Conservation (phyloP, 2,329 filamentous ascomycete genomes). For the Penicillium frequentans region DNA sequence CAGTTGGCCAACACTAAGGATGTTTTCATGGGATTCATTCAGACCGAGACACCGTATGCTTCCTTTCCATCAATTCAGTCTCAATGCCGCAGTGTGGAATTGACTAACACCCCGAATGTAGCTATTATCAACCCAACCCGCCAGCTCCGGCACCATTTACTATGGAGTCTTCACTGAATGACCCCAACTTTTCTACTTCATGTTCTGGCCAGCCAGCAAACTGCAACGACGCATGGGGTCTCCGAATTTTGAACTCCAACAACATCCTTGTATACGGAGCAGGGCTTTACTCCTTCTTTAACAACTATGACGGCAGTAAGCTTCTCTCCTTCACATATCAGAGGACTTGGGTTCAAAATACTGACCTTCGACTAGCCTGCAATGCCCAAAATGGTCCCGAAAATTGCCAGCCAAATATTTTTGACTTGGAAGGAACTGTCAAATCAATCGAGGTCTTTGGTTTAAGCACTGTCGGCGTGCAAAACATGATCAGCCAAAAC, state of each 20-base stretch:
- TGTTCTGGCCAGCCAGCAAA: not conserved
- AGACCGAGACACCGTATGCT: conserved; percentile 56
- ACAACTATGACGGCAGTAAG: not conserved
- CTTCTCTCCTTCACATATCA: not conserved
- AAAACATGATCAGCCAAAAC: not conserved
- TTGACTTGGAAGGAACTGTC: not conserved
- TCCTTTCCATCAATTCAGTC: not conserved
- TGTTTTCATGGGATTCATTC: conserved; percentile 46
- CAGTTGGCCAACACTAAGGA: conserved; percentile 52
- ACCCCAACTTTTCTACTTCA: not conserved
- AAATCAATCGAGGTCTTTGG: not conserved
- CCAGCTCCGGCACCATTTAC: not conserved
- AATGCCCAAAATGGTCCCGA: not conserved
- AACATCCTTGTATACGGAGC: not conserved
- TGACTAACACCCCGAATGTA: not conserved
- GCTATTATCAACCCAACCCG: not conserved
- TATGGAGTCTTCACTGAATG: not conserved
- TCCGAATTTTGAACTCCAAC: not conserved
- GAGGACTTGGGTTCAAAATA: not conserved
- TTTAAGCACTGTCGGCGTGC: not conserved
- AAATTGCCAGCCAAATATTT: not conserved
- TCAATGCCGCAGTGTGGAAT: not conserved
- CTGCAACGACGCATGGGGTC: not conserved
- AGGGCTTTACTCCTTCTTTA: not conserved
- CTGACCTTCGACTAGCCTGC: not conserved